A percentile compares a stretch with the other conserved stretches of the same genome.
phyloP scores from a whole-genome alignment of 78 protist genomes.

The Guillardia theta region DNA sequence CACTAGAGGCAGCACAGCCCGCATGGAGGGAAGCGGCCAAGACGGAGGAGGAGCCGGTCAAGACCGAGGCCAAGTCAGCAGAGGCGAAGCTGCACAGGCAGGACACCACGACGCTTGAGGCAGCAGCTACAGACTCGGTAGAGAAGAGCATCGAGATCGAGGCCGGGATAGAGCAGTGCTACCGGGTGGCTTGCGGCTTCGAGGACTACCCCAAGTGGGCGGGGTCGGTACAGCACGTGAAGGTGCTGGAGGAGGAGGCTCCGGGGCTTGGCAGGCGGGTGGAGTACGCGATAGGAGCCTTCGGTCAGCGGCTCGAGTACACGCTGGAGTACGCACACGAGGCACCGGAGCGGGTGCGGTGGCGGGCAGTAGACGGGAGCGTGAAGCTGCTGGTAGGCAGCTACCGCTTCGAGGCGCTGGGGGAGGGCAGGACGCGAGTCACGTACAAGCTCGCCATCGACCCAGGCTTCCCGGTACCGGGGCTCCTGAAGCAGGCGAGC shows the following conservation, averaged over 20 bases:
- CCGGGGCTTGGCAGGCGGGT: not conserved
- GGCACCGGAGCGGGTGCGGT: not conserved
- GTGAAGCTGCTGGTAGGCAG: slow-evolving; percentile 23
- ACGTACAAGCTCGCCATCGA: slow-evolving; percentile 2
- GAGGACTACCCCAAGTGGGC: slow-evolving; percentile 13
- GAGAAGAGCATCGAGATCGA: not conserved
- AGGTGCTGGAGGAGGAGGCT: not conserved
- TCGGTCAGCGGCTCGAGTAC: not conserved
- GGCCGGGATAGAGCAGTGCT: not conserved
- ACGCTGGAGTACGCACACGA: not conserved
- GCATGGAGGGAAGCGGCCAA: not conserved
- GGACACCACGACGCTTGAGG: no score
- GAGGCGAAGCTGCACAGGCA: not conserved
- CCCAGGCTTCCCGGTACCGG: not conserved
- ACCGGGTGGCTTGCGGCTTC: not conserved
- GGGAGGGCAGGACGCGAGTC: not conserved
- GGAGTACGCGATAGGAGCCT: not conserved
- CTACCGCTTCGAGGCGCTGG: not conserved
- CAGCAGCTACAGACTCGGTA: not conserved
- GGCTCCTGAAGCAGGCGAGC: not conserved
- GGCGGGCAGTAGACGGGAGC: slow-evolving; percentile 9
- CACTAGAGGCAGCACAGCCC: not conserved
- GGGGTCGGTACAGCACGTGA: not conserved
- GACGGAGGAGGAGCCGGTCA: not conserved
- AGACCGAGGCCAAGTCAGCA: not conserved